These are phyloP conservation scores for Vaccinium macrocarpon DNA, from an alignment of 148 eudicot species.

Conservation along the genomic window DNA sequence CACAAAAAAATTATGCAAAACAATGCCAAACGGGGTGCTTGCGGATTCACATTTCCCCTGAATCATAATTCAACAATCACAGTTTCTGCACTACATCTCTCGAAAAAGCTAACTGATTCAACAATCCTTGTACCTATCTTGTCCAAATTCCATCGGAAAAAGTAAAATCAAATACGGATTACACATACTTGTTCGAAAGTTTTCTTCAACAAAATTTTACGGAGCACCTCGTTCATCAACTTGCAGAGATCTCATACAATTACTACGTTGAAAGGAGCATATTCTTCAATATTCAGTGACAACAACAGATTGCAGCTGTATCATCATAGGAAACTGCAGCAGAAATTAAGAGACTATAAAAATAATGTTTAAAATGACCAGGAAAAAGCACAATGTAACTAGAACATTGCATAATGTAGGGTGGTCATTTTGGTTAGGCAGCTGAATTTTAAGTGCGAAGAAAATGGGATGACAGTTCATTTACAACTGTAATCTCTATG, in stretches of 20 bases:
- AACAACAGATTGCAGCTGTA: neutral
- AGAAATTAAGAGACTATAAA: neutral
- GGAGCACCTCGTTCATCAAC: neutral
- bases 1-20: neutral
- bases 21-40: neutral
- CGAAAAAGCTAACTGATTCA: slow-evolving; percentile 9
- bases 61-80: slow-evolving; percentile 4
- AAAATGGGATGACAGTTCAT: neutral
- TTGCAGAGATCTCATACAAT: neutral
- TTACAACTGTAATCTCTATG: neutral
- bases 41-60: slow-evolving; percentile 2
- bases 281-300: neutral
- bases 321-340: neutral
- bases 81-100: neutral
- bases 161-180: neutral
- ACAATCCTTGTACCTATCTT: slow-evolving; percentile 1
- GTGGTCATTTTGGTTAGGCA: neutral
- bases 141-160: neutral
- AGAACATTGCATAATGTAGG: neutral
- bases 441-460: neutral
- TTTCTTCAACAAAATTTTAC: neutral
- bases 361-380: neutral
- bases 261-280: neutral
- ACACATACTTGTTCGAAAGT: slow-evolving; percentile 9
- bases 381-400: neutral